Evolutionary conservation across 768 basidiomycete genomes (phyloP), one percentile per base, ranked within the genome.

Genomic region (Amanita phalloides): DNA sequence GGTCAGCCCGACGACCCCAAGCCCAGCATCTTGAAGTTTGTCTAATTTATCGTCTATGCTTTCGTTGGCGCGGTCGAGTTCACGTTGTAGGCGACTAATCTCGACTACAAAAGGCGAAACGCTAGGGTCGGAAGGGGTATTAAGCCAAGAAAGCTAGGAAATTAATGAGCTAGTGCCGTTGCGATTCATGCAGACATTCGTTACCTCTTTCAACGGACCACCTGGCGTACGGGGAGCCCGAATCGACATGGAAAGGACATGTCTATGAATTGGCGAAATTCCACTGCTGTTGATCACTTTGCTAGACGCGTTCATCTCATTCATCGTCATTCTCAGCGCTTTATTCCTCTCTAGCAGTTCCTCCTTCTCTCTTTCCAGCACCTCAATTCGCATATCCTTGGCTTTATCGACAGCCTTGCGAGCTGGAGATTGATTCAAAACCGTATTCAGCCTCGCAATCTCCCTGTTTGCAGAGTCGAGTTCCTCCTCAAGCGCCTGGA

Each of bases 31-130:
- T 60, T 89, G 86, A 2, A 94, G 80, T 48, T 84, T 81, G 61
- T 90, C 89, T 13, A 94, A 73, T 63, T 93, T 92, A 60, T 90
- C 84, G 58, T 94, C 92, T 49, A 94, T 87, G 58, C 78, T 85
- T 33, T 85, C 82, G 61, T 94, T 91, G 8, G 90, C 90, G 2
- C 62, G 73, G 55, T 86, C 84, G 25, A 93, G 81, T 57, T 92
- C 84, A 14, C 70, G 71, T 58, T 91, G 84, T 35, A 93, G 69
- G 21, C 84, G 77, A 47, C 71, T 73, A 46, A 92, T 86, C 63
- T 92, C 86, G 1, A 73, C 67, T n/a, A 90, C 62, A 14, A 89
- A 65, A 30, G 86, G 85, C 3, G 82, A 71, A 2, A 77, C 65
- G 10, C 77, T 71, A 4, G 74, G 71, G 54, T 86, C 84, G 5